Conservation (phyloP, 1,284 basidiomycete genomes). For the Melampsora medusae region DNA sequence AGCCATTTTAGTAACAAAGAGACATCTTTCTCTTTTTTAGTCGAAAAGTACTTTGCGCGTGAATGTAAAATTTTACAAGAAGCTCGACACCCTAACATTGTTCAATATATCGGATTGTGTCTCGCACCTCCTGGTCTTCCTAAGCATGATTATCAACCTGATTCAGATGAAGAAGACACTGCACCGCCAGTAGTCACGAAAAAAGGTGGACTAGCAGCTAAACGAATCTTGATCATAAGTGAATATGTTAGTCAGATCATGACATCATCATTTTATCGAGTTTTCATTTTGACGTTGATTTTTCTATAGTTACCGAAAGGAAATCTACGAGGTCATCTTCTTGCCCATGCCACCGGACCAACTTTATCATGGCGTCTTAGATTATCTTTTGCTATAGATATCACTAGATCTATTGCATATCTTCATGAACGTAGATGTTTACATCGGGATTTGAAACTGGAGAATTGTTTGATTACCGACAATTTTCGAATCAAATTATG, state of each 20-base stretch:
- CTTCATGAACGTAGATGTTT: constrained; percentile 81
- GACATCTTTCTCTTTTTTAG: constrained; percentile 46
- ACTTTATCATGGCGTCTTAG: constrained; percentile 74
- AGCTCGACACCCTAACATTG: constrained; percentile 81
- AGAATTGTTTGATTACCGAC: constrained; percentile 88
- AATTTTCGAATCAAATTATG: constrained; percentile 94
- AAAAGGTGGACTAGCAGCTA: constrained; percentile 24
- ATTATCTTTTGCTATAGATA: constrained; percentile 89
- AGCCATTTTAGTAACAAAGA: background rate
- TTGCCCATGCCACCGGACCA: background rate
- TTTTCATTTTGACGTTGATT: constrained; percentile 71
- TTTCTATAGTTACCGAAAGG: constrained; percentile 41
- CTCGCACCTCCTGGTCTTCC: constrained; percentile 76
- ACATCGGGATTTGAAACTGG: constrained; percentile 83
- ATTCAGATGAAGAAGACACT: no score
- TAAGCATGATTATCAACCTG: constrained; percentile 82
- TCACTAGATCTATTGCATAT: constrained; percentile 89
- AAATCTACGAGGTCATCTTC: constrained; percentile 22
- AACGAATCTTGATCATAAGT: constrained; percentile 48
- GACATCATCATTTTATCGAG: constrained; percentile 60
- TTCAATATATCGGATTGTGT: constrained; percentile 88
- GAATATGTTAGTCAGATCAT: constrained; percentile 44
- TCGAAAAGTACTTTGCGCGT: constrained; percentile 93
- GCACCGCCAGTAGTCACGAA: no score
- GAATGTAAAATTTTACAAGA: constrained; percentile 93